phyloP scores from a whole-genome alignment of 805 yeast species.

The Yarrowia sp. region DNA sequence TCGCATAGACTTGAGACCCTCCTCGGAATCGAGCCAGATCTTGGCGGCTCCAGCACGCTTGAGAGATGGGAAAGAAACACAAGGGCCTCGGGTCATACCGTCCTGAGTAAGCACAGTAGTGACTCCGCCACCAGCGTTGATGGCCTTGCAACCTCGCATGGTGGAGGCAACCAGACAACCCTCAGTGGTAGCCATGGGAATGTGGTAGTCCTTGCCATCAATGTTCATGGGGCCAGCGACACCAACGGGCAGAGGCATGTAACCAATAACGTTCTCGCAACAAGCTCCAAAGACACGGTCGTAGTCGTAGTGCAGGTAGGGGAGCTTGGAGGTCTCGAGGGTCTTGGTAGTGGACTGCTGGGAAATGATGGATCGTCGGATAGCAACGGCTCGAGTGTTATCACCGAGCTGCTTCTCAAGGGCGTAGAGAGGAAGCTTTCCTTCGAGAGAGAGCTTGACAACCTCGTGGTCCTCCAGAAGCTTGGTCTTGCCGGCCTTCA shows the following conservation, averaged over 20 bases:
- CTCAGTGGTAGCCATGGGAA: conserved; percentile 99
- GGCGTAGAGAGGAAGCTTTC: conserved; percentile 88
- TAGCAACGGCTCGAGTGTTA: conserved; percentile 85
- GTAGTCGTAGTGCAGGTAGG: conserved; percentile 81
- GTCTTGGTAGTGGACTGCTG: conserved; percentile 77
- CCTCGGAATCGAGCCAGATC: conserved; percentile 92
- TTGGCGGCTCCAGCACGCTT: conserved; percentile 91
- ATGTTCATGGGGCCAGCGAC: conserved; percentile 94
- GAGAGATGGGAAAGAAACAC: conserved; percentile 82
- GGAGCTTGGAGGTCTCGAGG: conserved; percentile 65
- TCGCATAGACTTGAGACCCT: conserved; percentile 77
- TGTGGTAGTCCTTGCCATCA: conserved; percentile 82
- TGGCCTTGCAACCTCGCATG: conserved; percentile 98
- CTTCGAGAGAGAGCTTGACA: conserved; percentile 61
- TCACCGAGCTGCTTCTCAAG: conserved; percentile 88
- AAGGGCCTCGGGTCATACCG: conserved; percentile 99
- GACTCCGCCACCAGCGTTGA: conserved; percentile 96
- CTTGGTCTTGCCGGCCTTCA: conserved; percentile 70
- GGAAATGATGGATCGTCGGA: conserved; percentile 92
- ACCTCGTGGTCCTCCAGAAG: conserved; percentile 71
- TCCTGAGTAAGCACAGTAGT: conserved; percentile 87
- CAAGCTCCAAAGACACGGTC: conserved; percentile 98
- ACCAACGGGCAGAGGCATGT: conserved; percentile 94
- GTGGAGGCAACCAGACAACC: conserved; percentile 98
- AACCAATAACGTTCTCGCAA: conserved; percentile 98